Evolutionary conservation across 495 filamentous ascomycete genomes (phyloP), one percentile per base, ranked within the genome.

Genomic region (Elaphomyces granulatus): DNA sequence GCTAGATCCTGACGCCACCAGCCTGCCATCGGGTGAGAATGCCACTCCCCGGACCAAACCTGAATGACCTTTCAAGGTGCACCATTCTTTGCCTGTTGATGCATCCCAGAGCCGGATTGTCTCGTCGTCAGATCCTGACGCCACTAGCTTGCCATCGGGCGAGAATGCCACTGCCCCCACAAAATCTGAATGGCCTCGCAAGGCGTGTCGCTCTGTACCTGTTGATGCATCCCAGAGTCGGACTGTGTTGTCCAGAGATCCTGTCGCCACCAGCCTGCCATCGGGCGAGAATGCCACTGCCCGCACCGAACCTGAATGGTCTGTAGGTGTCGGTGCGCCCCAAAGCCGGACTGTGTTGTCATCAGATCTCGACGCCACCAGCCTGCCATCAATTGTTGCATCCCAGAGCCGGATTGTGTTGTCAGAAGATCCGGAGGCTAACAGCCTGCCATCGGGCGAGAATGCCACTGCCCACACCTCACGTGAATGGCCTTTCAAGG

Each of bases 141-240:
- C 41, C 16, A 47, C 10, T 4, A 18, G 19, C 8, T 26, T 23
- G 3, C 42, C 19, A 26, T 47, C 31, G 4, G 36, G 14, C 10
- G 42, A 45, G n/a, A 47, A 40, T 20, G 31, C 26, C 2, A 45
- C 36, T 19, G 18, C n/a, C 6, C 2, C 14, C 18, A 37, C 16
- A 16, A 1, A 3, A 9, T 17, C 17, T 9, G 12, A 30, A 34
- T 44, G 37, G 36, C 48, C 44, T 21, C 52, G 3, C 16, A 44
- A 32, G 1, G 45, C 38, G 15, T 34, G 45, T 3, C 43, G 47
- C 18, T 32, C 10, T 14, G 4, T 15, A 9, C 53, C 53, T 1
- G 41, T 55, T 3, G 32, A 28, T 8, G 34, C 37, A 38, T 58
- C 50, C 43, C 48, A 54, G 14, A 58, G 37, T 40, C 35, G 36